Conservation (phyloP, 2,329 filamentous ascomycete species). For the Metarhizium album region DNA sequence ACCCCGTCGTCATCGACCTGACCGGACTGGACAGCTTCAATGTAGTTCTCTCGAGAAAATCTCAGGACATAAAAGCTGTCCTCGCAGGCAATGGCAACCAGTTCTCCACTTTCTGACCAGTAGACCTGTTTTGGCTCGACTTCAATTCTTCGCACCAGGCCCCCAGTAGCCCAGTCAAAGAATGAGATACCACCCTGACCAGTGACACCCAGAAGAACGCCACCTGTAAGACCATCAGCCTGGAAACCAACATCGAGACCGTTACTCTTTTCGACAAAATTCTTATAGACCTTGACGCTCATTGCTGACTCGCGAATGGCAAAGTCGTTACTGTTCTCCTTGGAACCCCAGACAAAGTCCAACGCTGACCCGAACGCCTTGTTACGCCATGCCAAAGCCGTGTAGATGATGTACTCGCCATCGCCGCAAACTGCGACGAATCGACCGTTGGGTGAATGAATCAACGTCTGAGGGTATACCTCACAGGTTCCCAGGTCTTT, state of each 20-base stretch:
- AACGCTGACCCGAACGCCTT: slow-evolving; percentile 93
- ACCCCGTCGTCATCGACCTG: slow-evolving; percentile 84
- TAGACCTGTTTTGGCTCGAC: slow-evolving; percentile 67
- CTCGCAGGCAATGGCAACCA: slow-evolving; percentile 86
- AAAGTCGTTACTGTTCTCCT: slow-evolving; percentile 97
- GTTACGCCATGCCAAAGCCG: slow-evolving; percentile 89
- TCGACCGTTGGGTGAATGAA: slow-evolving; percentile 91
- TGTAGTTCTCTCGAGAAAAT: slow-evolving; percentile 81
- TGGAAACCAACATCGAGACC: slow-evolving; percentile 92
- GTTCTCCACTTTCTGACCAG: slow-evolving; percentile 94
- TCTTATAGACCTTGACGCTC: slow-evolving; percentile 94
- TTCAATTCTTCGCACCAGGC: slow-evolving; percentile 85
- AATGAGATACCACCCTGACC: slow-evolving; percentile 91
- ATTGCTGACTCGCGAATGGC: slow-evolving; percentile 91
- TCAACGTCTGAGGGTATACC: slow-evolving; percentile 87
- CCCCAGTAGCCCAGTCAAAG: slow-evolving; percentile 91
- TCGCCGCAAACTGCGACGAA: slow-evolving; percentile 79
- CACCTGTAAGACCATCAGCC: slow-evolving; percentile 81
- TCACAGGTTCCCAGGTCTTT: slow-evolving; percentile 96
- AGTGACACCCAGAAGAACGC: slow-evolving; percentile 84
- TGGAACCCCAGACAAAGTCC: slow-evolving; percentile 94
- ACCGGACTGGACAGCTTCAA: slow-evolving; percentile 71
- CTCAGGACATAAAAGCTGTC: slow-evolving; percentile 91
- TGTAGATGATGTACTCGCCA: slow-evolving; percentile 98
- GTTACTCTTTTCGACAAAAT: slow-evolving; percentile 85